phyloP scores from a whole-genome alignment of 2,329 filamentous ascomycete species.

The Sporothrix dimorphospora region DNA sequence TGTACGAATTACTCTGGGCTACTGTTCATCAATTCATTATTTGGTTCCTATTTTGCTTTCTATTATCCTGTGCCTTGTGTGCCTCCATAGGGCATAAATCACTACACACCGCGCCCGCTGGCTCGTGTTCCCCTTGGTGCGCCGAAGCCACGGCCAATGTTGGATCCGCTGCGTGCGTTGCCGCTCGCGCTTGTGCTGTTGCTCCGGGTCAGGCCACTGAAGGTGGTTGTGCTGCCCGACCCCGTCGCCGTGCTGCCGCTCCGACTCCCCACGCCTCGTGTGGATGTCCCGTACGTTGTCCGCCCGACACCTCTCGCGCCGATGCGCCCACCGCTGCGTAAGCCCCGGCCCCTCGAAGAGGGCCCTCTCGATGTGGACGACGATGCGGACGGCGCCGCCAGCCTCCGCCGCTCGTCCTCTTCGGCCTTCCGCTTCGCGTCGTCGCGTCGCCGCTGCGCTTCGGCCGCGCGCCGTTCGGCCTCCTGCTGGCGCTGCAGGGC shows the following conservation, averaged over 20 bases:
- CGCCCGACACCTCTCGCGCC: conserved; percentile 22
- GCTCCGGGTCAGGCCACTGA: conserved; percentile 26
- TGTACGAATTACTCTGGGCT: neutral
- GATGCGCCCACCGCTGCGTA: conserved; percentile 20
- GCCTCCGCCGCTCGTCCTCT: conserved; percentile 59
- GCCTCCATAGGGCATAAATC: neutral
- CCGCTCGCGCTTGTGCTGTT: conserved; percentile 19
- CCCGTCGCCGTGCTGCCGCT: neutral
- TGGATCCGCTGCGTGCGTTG: conserved; percentile 40
- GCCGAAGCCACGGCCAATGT: conserved; percentile 49
- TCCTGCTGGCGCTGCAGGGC: conserved; percentile 72
- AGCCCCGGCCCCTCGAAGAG: conserved; percentile 1
- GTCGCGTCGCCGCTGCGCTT: conserved; percentile 77
- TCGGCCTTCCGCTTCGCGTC: conserved; percentile 67
- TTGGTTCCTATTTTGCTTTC: conserved; percentile 7
- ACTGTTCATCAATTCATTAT: conserved; percentile 22
- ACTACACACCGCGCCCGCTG: conserved; percentile 28
- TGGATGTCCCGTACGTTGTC: conserved; percentile 4
- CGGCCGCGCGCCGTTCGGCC: conserved; percentile 73
- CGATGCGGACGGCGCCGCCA: conserved; percentile 20
- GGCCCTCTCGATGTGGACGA: conserved; percentile 19
- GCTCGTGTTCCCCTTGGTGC: conserved; percentile 55
- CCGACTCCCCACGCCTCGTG: conserved; percentile 12
- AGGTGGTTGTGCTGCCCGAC: conserved; percentile 20
- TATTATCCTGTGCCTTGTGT: conserved; percentile 27